A percentile compares a stretch with the other conserved stretches of the same genome.
These are phyloP conservation scores for Fusarium sarcochroum DNA, from an alignment of 2,329 filamentous ascomycete species.

Conservation along the genomic window DNA sequence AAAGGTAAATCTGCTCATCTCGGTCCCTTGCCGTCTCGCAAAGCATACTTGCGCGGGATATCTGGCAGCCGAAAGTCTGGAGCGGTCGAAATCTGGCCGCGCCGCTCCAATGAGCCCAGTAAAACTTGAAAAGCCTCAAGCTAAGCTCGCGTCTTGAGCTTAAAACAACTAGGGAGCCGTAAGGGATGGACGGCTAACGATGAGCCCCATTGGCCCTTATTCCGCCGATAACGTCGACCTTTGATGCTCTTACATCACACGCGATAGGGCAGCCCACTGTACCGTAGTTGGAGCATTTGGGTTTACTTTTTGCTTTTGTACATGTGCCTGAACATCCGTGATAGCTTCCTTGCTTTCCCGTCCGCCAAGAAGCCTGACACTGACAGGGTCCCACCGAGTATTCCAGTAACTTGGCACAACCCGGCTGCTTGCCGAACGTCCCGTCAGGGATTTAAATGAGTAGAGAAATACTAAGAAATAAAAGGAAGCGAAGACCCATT, in stretches of 20 bases:
- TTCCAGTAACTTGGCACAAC: constrained; percentile 39
- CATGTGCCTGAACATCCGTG: constrained; percentile 34
- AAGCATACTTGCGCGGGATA: constrained; percentile 19
- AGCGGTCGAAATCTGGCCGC: constrained; percentile 39
- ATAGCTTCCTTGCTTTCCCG: constrained; percentile 41
- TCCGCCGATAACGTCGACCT: constrained; percentile 4
- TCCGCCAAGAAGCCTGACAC: constrained; percentile 2
- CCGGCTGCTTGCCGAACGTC: constrained; percentile 37
- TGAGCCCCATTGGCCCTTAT: constrained; percentile 25
- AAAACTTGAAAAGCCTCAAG: constrained; percentile 34
- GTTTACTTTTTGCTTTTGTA: constrained; percentile 10
- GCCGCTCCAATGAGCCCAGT: constrained; percentile 24
- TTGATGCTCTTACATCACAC: constrained; percentile 12
- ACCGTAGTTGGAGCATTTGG: constrained; percentile 1
- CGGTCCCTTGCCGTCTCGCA: constrained; percentile 13
- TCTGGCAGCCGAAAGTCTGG: constrained; percentile 36
- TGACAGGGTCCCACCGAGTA: constrained; percentile 35
- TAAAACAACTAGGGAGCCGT: constrained; percentile 7
- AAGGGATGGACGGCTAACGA: constrained; percentile 19
- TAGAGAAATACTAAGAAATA: constrained; percentile 1
- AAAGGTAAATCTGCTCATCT: constrained; percentile 20
- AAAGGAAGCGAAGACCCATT: constrained; percentile 7
- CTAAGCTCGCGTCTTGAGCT: constrained; percentile 28
- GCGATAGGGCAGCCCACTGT: constrained; percentile 8
- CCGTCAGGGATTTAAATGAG: constrained; percentile 42